A percentile compares a stretch with the other conserved stretches of the same genome.
phyloP scores from a whole-genome alignment of 2,329 filamentous ascomycete species.

The Diplodia seriata region DNA sequence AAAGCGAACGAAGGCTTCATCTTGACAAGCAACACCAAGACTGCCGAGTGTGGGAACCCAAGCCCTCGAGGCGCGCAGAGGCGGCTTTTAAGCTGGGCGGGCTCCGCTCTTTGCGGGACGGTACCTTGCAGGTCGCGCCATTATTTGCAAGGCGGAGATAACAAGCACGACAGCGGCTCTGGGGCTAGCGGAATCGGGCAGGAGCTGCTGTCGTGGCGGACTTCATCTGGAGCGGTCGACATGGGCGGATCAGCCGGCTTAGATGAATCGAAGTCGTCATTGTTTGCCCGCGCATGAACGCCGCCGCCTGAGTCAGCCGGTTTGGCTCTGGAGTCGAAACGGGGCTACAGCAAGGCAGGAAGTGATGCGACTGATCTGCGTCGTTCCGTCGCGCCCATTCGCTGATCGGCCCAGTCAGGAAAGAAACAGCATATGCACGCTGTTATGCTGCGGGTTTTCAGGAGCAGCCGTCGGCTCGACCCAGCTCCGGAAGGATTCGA shows the following conservation, averaged over 20 bases:
- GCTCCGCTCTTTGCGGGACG: neutral
- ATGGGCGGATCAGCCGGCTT: constrained; percentile 5
- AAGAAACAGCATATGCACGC: neutral
- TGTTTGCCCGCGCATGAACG: neutral
- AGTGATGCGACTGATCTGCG: neutral
- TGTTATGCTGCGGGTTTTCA: no score
- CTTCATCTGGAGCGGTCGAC: neutral
- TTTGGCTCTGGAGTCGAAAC: constrained; percentile 13
- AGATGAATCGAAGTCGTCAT: constrained; percentile 1
- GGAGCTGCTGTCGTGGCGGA: constrained; percentile 9
- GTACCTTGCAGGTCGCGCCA: constrained; percentile 9
- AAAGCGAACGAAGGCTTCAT: constrained; percentile 24
- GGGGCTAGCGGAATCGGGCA: constrained; percentile 18
- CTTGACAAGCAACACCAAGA: constrained; percentile 25
- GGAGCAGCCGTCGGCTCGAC: no score
- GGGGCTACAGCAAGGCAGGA: neutral
- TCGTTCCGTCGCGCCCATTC: neutral
- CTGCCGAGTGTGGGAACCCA: neutral
- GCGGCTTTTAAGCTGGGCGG: neutral
- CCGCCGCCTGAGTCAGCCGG: constrained; percentile 8
- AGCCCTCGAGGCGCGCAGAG: neutral
- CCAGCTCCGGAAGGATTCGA: neutral
- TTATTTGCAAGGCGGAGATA: constrained; percentile 18
- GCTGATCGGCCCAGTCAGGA: neutral
- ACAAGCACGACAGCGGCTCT: constrained; percentile 6